These are phyloP conservation scores for Solanum hybrid DNA, from an alignment of 305 asterid species.

Conservation along the genomic window DNA sequence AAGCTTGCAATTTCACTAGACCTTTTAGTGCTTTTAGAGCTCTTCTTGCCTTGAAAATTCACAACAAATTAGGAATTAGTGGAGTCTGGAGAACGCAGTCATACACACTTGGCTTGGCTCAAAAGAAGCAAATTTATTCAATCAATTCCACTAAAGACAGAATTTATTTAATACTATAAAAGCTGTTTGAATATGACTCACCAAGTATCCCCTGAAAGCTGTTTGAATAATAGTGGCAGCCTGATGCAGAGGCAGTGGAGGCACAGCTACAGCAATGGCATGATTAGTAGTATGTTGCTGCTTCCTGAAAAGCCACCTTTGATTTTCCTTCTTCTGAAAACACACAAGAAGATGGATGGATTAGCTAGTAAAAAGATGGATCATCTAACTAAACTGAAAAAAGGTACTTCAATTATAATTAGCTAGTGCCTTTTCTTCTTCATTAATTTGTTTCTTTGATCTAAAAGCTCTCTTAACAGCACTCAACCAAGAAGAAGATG, in stretches of 20 bases:
- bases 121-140: neutral
- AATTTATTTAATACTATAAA: too few relatives aligned
- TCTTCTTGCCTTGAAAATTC: conserved; percentile 27
- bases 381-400: too few relatives aligned
- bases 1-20: conserved; percentile 38
- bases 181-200: neutral
- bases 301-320: conserved; percentile 21
- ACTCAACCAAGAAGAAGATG: conserved; percentile 28
- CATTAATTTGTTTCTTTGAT: conserved; percentile 17
- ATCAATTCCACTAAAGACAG: neutral
- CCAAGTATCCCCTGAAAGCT: conserved; percentile 40
- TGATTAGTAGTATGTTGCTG: neutral
- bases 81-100: neutral
- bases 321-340: conserved; percentile 21
- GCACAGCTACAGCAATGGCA: conserved; percentile 18
- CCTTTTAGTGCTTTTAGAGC: conserved; percentile 36
- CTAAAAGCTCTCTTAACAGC: conserved; percentile 42
- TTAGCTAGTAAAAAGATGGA: neutral
- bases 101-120: neutral
- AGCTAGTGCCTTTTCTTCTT: conserved; percentile 23
- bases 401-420: too few relatives aligned
- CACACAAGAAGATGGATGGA: neutral
- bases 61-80: neutral
- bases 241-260: conserved; percentile 12
- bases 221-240: conserved; percentile 32